Percentiles rank a stretch among this genome's conserved stretches.
phyloP scores from a whole-genome alignment of 129 eudicot genomes.

The Erigeron canadensis region DNA sequence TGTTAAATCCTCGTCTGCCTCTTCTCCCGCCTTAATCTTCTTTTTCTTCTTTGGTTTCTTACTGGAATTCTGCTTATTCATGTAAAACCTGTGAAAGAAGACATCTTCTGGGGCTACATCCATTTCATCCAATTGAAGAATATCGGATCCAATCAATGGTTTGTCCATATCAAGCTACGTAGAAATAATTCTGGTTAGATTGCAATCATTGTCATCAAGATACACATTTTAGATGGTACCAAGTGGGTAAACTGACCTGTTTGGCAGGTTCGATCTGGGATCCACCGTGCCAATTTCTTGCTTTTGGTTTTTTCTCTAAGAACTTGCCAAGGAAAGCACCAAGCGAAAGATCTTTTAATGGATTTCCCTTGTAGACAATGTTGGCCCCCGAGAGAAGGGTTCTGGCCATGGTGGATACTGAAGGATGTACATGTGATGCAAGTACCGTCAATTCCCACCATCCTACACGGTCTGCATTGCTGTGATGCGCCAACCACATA shows the following conservation, averaged over 20 bases:
- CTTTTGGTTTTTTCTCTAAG: constrained; percentile 96
- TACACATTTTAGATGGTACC: not conserved
- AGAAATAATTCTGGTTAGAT: not conserved
- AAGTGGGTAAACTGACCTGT: constrained; percentile 47
- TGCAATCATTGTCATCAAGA: not conserved
- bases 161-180: constrained; percentile 74
- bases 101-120: constrained; percentile 93
- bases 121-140: constrained; percentile 72
- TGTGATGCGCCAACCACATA: constrained; percentile 33
- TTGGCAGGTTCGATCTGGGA: constrained; percentile 91
- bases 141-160: constrained; percentile 76
- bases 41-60: constrained; percentile 86
- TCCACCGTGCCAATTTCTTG: constrained; percentile 87
- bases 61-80: constrained; percentile 67
- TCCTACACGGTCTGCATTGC: constrained; percentile 85
- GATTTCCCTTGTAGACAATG: constrained; percentile 89
- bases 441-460: constrained; percentile 96
- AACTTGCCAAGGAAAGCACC: constrained; percentile 82
- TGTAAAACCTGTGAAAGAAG: constrained; percentile 85
- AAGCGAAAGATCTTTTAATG: constrained; percentile 74
- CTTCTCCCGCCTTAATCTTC: constrained; percentile 58
- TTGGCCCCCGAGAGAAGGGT: constrained; percentile 91
- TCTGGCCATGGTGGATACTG: constrained; percentile 90
- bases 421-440: constrained; percentile 88
- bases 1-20: constrained; percentile 62